A percentile compares a stretch with the other conserved stretches of the same genome.
Conservation (phyloP, 179 eudicot genomes). For the Patellifolia procumbens region DNA sequence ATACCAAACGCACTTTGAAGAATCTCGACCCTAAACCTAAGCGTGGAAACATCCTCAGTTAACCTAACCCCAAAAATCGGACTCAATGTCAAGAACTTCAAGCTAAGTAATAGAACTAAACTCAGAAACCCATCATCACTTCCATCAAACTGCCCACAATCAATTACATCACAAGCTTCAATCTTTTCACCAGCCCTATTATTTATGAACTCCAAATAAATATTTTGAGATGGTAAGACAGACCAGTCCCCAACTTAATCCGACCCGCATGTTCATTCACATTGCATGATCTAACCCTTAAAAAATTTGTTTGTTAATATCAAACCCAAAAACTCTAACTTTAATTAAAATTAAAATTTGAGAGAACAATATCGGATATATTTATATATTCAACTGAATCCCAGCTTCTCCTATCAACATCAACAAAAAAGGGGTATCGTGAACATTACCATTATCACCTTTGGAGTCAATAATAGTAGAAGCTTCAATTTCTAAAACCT, state of each 20-base stretch:
- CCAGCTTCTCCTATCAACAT: conserved; percentile 61
- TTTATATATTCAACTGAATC: conserved; percentile 55
- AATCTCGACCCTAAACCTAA: conserved; percentile 73
- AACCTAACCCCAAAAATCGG: conserved; percentile 47
- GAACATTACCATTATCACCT: conserved; percentile 3
- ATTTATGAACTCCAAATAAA: conserved; percentile 51
- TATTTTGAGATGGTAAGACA: conserved; percentile 44
- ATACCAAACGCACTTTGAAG: conserved; percentile 62
- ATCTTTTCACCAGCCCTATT: conserved; percentile 34
- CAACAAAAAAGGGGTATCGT: conserved; percentile 46
- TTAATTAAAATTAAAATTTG: conserved; percentile 49
- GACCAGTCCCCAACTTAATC: conserved; percentile 77
- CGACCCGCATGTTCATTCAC: conserved; percentile 47
- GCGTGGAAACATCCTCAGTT: conserved; percentile 41
- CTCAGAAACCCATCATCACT: conserved; percentile 75
- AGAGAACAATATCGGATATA: conserved; percentile 71
- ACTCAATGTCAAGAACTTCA: conserved; percentile 75
- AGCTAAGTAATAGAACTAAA: conserved; percentile 65
- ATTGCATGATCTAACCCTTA: conserved; percentile 63
- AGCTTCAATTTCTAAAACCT: no score
- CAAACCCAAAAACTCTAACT: conserved; percentile 44
- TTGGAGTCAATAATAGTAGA: background rate
- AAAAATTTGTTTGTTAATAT: conserved; percentile 41
- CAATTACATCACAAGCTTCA: conserved; percentile 49
- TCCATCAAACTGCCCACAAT: conserved; percentile 77